Evolutionary conservation across 345 rosid genomes (phyloP).

Genomic region (Citrus medica): DNA sequence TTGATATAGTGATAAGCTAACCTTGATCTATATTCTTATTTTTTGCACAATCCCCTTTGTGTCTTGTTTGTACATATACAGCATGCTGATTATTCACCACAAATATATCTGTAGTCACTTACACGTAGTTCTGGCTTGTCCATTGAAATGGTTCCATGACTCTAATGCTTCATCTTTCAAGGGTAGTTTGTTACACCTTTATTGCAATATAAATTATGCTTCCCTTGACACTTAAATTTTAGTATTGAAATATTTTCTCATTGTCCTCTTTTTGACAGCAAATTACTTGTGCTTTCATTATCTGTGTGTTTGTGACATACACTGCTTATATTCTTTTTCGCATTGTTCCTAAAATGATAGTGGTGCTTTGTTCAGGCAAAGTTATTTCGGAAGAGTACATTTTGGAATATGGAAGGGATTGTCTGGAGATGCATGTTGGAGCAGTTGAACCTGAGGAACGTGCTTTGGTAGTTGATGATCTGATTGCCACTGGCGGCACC

Average conservation of each 20-base stretch:
- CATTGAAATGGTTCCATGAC: neutral
- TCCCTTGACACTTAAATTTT: neutral
- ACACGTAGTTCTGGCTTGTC: neutral
- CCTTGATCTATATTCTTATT: neutral
- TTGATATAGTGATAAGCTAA: neutral
- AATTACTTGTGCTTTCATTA: neutral
- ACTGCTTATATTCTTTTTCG: neutral
- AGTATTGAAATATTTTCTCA: neutral
- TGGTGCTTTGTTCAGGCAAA: constrained; percentile 41
- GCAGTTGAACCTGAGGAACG: constrained; percentile 74
- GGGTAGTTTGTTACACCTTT: neutral
- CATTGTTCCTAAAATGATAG: neutral
- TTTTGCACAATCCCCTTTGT: neutral
- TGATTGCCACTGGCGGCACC: constrained; percentile 96
- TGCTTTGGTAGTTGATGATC: constrained; percentile 85
- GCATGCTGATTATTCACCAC: neutral
- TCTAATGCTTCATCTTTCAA: neutral
- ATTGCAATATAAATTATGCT: neutral
- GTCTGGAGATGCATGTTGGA: constrained; percentile 94
- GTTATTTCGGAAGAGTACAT: constrained; percentile 82
- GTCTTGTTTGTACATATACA: neutral
- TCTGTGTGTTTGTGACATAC: neutral
- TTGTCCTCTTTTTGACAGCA: neutral
- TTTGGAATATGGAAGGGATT: constrained; percentile 85
- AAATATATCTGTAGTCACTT: neutral